Conservation (phyloP, 306 rosid species). For the Ceratonia siliqua region DNA sequence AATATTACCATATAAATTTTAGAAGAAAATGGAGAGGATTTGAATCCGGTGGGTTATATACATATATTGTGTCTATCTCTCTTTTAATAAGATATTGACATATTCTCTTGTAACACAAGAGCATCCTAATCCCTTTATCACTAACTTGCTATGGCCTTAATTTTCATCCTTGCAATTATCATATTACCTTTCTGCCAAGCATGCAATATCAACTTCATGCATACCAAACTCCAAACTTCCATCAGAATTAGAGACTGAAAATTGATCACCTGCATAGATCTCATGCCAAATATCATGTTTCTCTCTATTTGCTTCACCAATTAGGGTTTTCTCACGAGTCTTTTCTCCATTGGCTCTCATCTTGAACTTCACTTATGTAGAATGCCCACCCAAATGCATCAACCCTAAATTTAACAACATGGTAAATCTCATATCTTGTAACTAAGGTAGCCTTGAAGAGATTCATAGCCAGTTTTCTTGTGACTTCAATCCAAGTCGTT, state of each 20-base stretch:
- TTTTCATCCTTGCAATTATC: slow-evolving; percentile 26
- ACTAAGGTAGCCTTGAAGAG: not conserved
- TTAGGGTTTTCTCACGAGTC: not conserved
- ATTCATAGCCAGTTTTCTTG: not conserved
- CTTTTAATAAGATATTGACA: too few relatives aligned
- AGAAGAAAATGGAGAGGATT: too few relatives aligned
- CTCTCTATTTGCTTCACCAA: not conserved
- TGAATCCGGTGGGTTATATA: too few relatives aligned
- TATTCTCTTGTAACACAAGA: too few relatives aligned
- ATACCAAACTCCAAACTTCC: slow-evolving; percentile 26
- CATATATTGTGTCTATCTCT: too few relatives aligned
- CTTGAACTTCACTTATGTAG: slow-evolving; percentile 12
- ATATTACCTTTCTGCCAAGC: slow-evolving; percentile 32
- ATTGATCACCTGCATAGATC: slow-evolving; percentile 13
- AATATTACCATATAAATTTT: too few relatives aligned
- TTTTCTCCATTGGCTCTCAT: not conserved
- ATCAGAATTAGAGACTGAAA: not conserved
- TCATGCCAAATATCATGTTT: slow-evolving; percentile 21
- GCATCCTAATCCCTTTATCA: too few relatives aligned
- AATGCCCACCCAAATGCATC: slow-evolving; percentile 36
- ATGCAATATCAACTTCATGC: slow-evolving; percentile 22
- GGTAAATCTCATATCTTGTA: not conserved
- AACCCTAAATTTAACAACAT: slow-evolving; percentile 21
- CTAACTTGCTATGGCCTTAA: not conserved
- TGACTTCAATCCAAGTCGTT: slow-evolving; percentile 31